These are phyloP conservation scores for Blastocystis sp. DNA, from an alignment of 352 stramenopile species.

Conservation along the genomic window DNA sequence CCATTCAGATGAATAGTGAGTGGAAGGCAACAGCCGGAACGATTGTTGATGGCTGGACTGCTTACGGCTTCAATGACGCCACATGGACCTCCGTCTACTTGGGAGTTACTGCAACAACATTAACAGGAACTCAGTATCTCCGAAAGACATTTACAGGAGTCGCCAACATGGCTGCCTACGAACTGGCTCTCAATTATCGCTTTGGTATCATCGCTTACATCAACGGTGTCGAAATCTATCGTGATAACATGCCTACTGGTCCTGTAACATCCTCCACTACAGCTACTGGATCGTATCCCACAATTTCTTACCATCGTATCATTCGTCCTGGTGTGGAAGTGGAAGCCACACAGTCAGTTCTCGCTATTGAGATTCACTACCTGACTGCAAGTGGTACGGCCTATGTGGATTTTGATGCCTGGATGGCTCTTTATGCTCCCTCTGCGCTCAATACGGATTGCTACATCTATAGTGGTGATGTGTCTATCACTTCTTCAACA, in stretches of 20 bases:
- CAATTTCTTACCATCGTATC: neutral
- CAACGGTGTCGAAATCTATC: conserved; percentile 44
- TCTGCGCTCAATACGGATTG: neutral
- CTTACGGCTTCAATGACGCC: neutral
- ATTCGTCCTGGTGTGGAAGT: conserved; percentile 17
- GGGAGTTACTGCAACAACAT: neutral
- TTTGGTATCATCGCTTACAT: conserved; percentile 29
- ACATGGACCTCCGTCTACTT: neutral
- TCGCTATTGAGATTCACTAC: conserved; percentile 25
- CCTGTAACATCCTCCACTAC: neutral
- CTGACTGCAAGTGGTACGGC: neutral
- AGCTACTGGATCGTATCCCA: neutral
- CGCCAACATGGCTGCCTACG: conserved; percentile 49
- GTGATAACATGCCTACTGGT: conserved; percentile 29
- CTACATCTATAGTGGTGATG: neutral
- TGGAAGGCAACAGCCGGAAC: conserved; percentile 14
- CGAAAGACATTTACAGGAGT: conserved; percentile 9
- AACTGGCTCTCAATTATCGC: conserved; percentile 26
- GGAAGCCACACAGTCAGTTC: neutral
- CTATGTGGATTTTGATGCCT: conserved; percentile 25
- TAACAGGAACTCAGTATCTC: conserved; percentile 34
- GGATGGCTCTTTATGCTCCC: neutral
- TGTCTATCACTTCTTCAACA: neutral
- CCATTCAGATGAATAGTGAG: neutral
- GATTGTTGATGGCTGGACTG: neutral